phyloP scores from a whole-genome alignment of 2,329 filamentous ascomycete species.

The Fusarium penzigii region DNA sequence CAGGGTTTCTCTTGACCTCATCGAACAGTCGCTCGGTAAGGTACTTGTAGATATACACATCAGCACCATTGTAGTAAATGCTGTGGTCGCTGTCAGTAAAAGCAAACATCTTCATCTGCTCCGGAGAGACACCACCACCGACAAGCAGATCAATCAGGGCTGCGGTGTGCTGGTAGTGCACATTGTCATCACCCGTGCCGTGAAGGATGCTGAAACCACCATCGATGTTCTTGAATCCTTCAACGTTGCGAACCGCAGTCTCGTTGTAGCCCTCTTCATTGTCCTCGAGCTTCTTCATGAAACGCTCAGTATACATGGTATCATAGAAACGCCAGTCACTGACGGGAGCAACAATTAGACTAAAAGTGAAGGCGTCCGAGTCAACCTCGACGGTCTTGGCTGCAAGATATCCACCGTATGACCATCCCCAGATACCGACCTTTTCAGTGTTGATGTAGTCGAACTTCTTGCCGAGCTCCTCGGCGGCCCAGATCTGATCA shows the following conservation, averaged over 20 bases:
- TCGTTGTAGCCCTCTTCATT: conserved; percentile 63
- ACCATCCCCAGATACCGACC: conserved; percentile 70
- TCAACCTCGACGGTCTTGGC: conserved; percentile 66
- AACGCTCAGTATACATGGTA: conserved; percentile 70
- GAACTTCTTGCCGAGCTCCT: conserved; percentile 50
- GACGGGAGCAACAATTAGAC: conserved; percentile 65
- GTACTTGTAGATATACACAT: conserved; percentile 61
- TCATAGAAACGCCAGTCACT: conserved; percentile 73
- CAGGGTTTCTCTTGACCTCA: conserved; percentile 58
- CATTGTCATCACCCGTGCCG: conserved; percentile 70
- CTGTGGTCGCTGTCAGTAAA: conserved; percentile 68
- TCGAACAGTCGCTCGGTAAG: conserved; percentile 61
- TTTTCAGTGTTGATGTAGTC: conserved; percentile 58
- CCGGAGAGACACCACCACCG: conserved; percentile 56
- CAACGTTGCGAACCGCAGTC: conserved; percentile 57
- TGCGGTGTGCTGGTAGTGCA: conserved; percentile 69
- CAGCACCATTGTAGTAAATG: conserved; percentile 59
- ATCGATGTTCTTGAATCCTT: conserved; percentile 62
- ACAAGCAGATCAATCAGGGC: conserved; percentile 64
- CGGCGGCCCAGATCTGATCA: conserved; percentile 69
- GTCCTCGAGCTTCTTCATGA: conserved; percentile 63
- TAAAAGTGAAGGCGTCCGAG: conserved; percentile 62
- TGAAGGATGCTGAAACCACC: conserved; percentile 66
- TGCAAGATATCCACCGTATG: conserved; percentile 66
- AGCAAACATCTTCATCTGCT: conserved; percentile 63